These are phyloP conservation scores for Glycine latifolia DNA, from an alignment of 306 rosid genomes.

Conservation along the genomic window DNA sequence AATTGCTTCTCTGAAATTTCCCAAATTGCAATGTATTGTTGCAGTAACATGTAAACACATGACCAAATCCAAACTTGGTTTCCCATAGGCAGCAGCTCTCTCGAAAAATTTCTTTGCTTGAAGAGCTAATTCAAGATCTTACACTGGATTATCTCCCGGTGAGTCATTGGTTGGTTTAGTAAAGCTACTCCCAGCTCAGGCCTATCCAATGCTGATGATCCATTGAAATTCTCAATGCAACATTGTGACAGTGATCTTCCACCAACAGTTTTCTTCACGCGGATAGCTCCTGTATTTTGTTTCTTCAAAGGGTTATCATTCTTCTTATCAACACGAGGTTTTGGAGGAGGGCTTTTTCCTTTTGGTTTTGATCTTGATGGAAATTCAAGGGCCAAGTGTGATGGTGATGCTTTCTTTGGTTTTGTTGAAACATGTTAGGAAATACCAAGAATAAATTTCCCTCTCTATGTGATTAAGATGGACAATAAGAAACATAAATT, in stretches of 20 bases:
- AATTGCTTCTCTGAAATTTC: slow-evolving; percentile 75
- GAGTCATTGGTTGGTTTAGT: slow-evolving; percentile 88
- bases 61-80: slow-evolving; percentile 76
- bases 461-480: too few species aligned
- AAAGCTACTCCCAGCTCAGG: slow-evolving; percentile 74
- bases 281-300: slow-evolving; percentile 49
- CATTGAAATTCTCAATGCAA: slow-evolving; percentile 44
- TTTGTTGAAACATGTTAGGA: slow-evolving; percentile 23
- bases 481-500: too few species aligned
- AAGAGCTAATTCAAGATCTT: slow-evolving; percentile 81
- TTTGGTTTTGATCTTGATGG: slow-evolving; percentile 54
- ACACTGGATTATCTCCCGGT: slow-evolving; percentile 66
- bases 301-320: slow-evolving; percentile 57
- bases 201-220: slow-evolving; percentile 48
- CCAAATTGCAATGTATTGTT: slow-evolving; percentile 79
- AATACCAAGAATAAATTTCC: too few species aligned
- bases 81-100: slow-evolving; percentile 58
- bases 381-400: slow-evolving; percentile 35
- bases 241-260: slow-evolving; percentile 54
- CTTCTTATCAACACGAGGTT: slow-evolving; percentile 63
- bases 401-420: slow-evolving; percentile 52
- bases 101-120: slow-evolving; percentile 77
- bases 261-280: slow-evolving; percentile 45
- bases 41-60: slow-evolving; percentile 93
- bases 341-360: slow-evolving; percentile 57